Evolutionary conservation across 2,329 filamentous ascomycete species (phyloP), one percentile per base, ranked within the genome.

Genomic region (Fusarium temperatum): DNA sequence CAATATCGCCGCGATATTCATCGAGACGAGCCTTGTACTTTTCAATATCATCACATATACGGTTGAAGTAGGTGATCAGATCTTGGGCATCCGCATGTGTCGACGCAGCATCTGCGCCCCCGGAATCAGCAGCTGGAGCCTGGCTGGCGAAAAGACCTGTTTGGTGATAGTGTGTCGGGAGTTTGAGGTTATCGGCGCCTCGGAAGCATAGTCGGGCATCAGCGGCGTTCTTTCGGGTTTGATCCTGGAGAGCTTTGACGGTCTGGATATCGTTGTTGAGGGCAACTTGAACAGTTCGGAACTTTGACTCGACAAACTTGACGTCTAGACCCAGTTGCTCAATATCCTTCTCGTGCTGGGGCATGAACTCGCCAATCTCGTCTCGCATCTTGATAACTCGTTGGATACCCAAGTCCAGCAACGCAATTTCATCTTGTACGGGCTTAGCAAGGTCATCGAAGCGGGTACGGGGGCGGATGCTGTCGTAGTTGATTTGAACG

Each of bases 381-480:
- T 93, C 90, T 79, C 94, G 92, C 82, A 92, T 92, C 66, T 89
- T 88, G 78, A 97, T 95, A 80, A 96, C 94, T 61, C 89, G 88
- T 77, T 94, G 90, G 76, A 99, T 96, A 73, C 92, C 90, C 66
- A 89, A 89, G 82, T 99, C 96, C 72, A 97, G 90, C 15, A 87
- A 84, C 71, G 94, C 90, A 70, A 99, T 93, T 75, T 94, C 85
- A 71, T 91, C 89, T 79, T 97, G 94, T 22, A 98, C 86, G 36
- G 94, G 90, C 75, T 96, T 93, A 68, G 93, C 90, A 35, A 98
- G 91, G 82, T 98, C 96, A 80, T 95, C 94, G 85, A 96, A 98
- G 70, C 96, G 94, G 8, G 95, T 98, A 1, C 95, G 97, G 22
- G 93, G 92, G 59, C 94, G 91, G 68, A 98, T 86, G 79, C 93